Base-by-base conservation (phyloP, 1,284 basidiomycete genomes). In the Xerocomus alliaceus region DNA sequence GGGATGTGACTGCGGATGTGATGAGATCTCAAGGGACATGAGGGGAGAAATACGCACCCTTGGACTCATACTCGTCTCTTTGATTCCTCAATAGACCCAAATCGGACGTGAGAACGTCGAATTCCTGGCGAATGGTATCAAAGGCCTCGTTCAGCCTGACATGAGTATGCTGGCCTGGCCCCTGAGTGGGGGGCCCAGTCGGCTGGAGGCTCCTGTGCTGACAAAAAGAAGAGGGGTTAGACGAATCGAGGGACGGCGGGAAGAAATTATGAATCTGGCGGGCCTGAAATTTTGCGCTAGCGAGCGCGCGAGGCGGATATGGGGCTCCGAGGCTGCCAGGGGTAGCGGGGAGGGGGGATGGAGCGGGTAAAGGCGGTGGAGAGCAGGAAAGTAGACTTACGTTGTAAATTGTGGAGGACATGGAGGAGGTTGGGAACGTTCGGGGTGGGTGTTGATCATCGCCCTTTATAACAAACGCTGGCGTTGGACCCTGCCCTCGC, bases 41-140 rank as follows among this genome's bases (percentile, higher is more conserved):
- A 22, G 24, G 17, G 54, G 4, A 18, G 37, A 32, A 32, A 48
- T 20, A 20, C 20, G n/a, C 22, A 95, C 95, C 84, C 83, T 95
- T 94, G 20, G 83, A 83, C 77, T 98, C 95, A 76, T 91, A 93
- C 64, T 98, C 95, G 71, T 97, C 95, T 58, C 93, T 82, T 79
- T 97, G 93, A 37, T 79, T 83, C 65, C 93, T 87, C 71, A 93
- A 82, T 31, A 86, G 73, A 24, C 79, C 81, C 54, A 91, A 81
- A 75, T 97, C 95, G 62, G 84, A 82, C 18, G 87, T 81, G 62
- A 96, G 80, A 54, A 82, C 80, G 62, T 97, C 95, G 72, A 94
- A 96, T 80, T 98, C 96, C 58, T 89, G 86, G 66, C 91, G 87
- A 72, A 97, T 90, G 63, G 85, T 82, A 56, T 97, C 94, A 67